Percentiles rank a stretch among this genome's conserved stretches.
phyloP scores from a whole-genome alignment of 805 yeast species.

The Kodamaea laetipori region DNA sequence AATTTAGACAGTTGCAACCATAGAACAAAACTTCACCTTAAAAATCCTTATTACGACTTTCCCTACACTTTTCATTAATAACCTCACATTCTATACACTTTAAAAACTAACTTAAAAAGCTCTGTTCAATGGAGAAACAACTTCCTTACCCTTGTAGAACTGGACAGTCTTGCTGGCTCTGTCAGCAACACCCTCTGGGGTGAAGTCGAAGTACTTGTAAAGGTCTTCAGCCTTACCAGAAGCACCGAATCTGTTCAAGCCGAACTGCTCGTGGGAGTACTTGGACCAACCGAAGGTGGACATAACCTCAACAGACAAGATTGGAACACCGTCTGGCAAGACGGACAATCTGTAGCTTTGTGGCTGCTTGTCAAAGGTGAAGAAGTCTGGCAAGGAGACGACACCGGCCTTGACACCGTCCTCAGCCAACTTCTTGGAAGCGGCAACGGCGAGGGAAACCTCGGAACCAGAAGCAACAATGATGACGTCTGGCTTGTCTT shows the following conservation, averaged over 20 bases:
- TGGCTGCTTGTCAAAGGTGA: conserved; percentile 83
- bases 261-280: conserved; percentile 95
- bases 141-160: conserved; percentile 76
- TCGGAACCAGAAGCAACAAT: conserved; percentile 94
- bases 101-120: conserved; percentile 57
- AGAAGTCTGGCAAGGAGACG: conserved; percentile 92
- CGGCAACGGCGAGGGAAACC: conserved; percentile 78
- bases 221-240: conserved; percentile 87
- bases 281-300: conserved; percentile 90
- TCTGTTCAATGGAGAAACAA: conserved; percentile 74
- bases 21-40: no score
- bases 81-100: background rate
- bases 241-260: conserved; percentile 94
- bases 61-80: no score
- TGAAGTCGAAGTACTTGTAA: conserved; percentile 85
- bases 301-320: conserved; percentile 91
- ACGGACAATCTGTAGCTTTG: conserved; percentile 79
- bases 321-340: conserved; percentile 93
- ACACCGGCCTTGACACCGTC: conserved; percentile 75
- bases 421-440: conserved; percentile 69
- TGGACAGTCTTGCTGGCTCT: conserved; percentile 79
- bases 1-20: no score
- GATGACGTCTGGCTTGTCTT: conserved; percentile 66
- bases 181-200: conserved; percentile 87
- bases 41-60: no score